phyloP scores from a whole-genome alignment of 2,329 filamentous ascomycete species.

The Ophiocordyceps camponoti-leonardi region DNA sequence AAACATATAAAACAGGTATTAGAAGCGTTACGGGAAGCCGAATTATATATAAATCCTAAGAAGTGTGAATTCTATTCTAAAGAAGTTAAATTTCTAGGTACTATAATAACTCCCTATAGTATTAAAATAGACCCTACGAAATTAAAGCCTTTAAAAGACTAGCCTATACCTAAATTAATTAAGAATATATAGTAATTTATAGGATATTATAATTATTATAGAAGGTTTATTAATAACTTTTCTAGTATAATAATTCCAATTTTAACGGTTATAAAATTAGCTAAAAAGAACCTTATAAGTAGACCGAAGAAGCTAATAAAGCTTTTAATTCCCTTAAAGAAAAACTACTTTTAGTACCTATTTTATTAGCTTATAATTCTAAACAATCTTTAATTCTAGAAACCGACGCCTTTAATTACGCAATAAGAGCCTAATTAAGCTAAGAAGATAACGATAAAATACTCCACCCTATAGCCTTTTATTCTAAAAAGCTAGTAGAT shows the following conservation, averaged over 20 bases:
- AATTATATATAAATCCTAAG: neutral
- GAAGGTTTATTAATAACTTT: neutral
- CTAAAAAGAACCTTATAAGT: no score
- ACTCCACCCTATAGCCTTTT: slow-evolving; percentile 4
- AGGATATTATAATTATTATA: neutral
- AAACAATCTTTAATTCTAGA: neutral
- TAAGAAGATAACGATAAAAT: slow-evolving; percentile 4
- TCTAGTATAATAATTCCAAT: neutral
- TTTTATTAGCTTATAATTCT: neutral
- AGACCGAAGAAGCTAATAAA: no score
- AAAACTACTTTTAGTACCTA: no score
- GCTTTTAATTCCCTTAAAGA: no score
- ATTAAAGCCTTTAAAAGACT: neutral
- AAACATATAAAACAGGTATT: slow-evolving; percentile 2
- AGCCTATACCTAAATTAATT: neutral
- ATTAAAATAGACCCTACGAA: neutral
- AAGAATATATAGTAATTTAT: neutral
- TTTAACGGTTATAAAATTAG: no score
- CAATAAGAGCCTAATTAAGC: slow-evolving; percentile 1
- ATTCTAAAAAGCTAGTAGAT: slow-evolving; percentile 3
- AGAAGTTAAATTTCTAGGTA: neutral
- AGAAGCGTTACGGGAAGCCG: neutral
- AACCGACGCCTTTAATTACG: neutral
- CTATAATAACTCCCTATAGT: neutral
- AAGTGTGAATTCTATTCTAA: neutral